Conservation (phyloP, 2,329 filamentous ascomycete genomes). For the Penicillium paneum region DNA sequence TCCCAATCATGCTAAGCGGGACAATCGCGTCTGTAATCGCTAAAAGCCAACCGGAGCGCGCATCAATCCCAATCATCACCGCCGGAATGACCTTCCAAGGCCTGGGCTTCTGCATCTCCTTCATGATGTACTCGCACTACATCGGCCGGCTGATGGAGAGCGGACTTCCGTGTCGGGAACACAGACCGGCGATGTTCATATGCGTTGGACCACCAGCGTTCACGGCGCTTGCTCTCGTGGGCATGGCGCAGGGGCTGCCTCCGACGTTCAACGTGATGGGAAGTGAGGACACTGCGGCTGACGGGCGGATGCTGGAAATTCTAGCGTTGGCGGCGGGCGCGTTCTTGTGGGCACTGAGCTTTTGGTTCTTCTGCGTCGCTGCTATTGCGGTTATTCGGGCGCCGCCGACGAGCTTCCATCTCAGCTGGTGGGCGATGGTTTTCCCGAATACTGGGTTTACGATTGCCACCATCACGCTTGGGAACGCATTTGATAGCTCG, state of each 20-base stretch:
- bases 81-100: constrained; percentile 69
- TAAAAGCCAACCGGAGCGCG: constrained; percentile 55
- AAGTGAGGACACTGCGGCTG: constrained; percentile 28
- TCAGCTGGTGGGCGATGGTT: constrained; percentile 63
- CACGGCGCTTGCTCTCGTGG: constrained; percentile 66
- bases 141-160: constrained; percentile 68
- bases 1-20: constrained; percentile 69
- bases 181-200: constrained; percentile 70
- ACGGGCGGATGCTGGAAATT: constrained; percentile 42
- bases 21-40: constrained; percentile 67
- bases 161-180: constrained; percentile 61
- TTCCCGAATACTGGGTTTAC: constrained; percentile 65
- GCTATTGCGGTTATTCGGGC: constrained; percentile 46
- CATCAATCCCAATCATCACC: constrained; percentile 61
- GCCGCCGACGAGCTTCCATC: constrained; percentile 46
- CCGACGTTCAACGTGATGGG: constrained; percentile 48
- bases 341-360: constrained; percentile 62
- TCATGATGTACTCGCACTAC: constrained; percentile 71
- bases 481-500: constrained; percentile 51
- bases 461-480: constrained; percentile 58
- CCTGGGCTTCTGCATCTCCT: constrained; percentile 64
- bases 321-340: constrained; percentile 51
- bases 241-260: constrained; percentile 59
- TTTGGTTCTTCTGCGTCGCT: constrained; percentile 57
- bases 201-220: constrained; percentile 72